phyloP scores from a whole-genome alignment of 2,329 filamentous ascomycete species.

The Rutstroemia sp. region DNA sequence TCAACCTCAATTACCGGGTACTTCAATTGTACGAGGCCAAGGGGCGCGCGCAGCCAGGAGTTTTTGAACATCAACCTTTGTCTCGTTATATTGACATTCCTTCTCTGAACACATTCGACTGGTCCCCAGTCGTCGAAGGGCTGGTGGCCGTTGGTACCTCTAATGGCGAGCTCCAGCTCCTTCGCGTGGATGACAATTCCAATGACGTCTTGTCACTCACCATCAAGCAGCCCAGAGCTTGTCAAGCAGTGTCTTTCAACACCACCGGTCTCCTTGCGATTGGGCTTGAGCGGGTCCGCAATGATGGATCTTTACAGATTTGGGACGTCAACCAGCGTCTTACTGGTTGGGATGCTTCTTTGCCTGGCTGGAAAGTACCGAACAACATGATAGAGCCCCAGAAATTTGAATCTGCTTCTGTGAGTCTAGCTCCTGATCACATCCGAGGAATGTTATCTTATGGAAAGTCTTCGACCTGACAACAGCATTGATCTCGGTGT shows the following conservation, averaged over 20 bases:
- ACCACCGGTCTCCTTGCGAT: conserved; percentile 65
- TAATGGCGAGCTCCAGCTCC: conserved; percentile 66
- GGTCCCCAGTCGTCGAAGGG: conserved; percentile 54
- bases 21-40: conserved; percentile 57
- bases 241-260: conserved; percentile 76
- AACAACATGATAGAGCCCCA: conserved; percentile 39
- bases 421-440: background rate
- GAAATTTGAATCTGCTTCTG: conserved; percentile 41
- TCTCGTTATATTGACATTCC: conserved; percentile 57
- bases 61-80: conserved; percentile 50
- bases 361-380: conserved; percentile 36
- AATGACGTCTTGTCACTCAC: conserved; percentile 59
- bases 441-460: background rate
- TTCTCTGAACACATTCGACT: conserved; percentile 58
- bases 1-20: conserved; percentile 56
- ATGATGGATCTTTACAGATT: conserved; percentile 75
- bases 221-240: conserved; percentile 68
- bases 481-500: background rate
- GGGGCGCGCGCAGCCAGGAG: conserved; percentile 43
- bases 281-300: conserved; percentile 71
- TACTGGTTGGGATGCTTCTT: conserved; percentile 40
- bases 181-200: conserved; percentile 64
- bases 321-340: conserved; percentile 65
- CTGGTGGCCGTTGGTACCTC: conserved; percentile 70
- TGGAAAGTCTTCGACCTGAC: too few relatives aligned